Evolutionary conservation across 106 monocot species (phyloP), one percentile per base, ranked within the genome.

Genomic region (Allium cepa): DNA sequence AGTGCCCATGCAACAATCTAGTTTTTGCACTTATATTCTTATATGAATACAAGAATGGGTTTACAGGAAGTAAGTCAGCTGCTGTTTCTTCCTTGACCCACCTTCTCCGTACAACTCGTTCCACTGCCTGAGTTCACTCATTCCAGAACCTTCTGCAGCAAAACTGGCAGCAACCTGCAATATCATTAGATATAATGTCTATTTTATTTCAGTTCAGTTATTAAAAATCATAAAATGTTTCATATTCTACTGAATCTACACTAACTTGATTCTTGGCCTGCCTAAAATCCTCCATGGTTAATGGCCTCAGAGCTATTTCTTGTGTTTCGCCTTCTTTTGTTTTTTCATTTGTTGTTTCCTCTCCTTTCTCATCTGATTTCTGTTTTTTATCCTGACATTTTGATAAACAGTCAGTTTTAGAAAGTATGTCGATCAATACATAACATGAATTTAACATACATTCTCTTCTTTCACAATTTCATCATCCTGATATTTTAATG

Each of bases 271-370:
- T 83, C 45, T 75, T 87, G 56, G 87, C 83, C 55, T 78, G 77
- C 62, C 62, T 80, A 72, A 87, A 67, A 74, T 87, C 87, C 62
- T 87, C 77, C 83, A 83, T 87, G 68, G 70, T 87, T 67, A 87
- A 70, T 22, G 87, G 83, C 49, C 87, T 80, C 11, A 87, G 66
- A 49, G 72, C 72, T 45, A 77, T 77, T 69, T 62, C 63, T 59
- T 10, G 28, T 53, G 67, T 71, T 10, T 14, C 70, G 58, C 26
- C 50, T 17, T 73, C 64, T 26, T 70, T 64, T 28, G 17, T 49
- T 17, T 67, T 68, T 28, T 14, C 62, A 6, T 51, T 60, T 57
- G 56, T 75, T 68, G 71, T 56, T 50, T 36, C 70, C 56, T 73
- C 73, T 18, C 69, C 69, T 47, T 65, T 69, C 26, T 78, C 71